phyloP scores from a whole-genome alignment of 2,329 filamentous ascomycete genomes.

The Domatiomyces globalis region DNA sequence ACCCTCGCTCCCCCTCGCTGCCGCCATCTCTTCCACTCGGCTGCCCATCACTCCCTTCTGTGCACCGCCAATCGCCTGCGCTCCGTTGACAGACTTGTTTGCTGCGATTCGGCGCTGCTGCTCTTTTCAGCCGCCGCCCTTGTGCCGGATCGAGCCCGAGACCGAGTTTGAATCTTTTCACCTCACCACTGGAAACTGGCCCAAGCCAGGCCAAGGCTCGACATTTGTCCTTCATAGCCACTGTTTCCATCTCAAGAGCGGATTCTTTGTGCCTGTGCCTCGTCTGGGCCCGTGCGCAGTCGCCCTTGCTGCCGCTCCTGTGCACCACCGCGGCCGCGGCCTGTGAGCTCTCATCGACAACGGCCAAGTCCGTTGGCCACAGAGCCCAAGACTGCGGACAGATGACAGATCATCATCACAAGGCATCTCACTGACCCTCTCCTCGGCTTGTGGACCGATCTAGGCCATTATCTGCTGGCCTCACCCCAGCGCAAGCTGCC shows the following conservation, averaged over 20 bases:
- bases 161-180: background rate
- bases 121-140: background rate
- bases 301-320: background rate
- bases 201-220: no score
- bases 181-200: no score
- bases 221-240: no score
- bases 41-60: background rate
- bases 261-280: background rate
- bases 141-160: background rate
- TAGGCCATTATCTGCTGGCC: no score
- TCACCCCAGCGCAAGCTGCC: background rate
- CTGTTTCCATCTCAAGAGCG: background rate
- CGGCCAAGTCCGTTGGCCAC: background rate
- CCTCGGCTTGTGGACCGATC: background rate
- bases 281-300: background rate
- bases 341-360: no score
- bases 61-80: background rate
- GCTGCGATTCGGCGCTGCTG: background rate
- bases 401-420: background rate
- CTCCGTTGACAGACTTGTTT: background rate
- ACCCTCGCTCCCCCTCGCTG: background rate
- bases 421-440: background rate
- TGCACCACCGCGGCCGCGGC: no score
- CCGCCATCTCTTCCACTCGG: background rate
- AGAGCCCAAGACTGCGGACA: background rate